A percentile compares a stretch with the other conserved stretches of the same genome.
phyloP scores from a whole-genome alignment of 768 basidiomycete species.

The Hysterangium stoloniferum region DNA sequence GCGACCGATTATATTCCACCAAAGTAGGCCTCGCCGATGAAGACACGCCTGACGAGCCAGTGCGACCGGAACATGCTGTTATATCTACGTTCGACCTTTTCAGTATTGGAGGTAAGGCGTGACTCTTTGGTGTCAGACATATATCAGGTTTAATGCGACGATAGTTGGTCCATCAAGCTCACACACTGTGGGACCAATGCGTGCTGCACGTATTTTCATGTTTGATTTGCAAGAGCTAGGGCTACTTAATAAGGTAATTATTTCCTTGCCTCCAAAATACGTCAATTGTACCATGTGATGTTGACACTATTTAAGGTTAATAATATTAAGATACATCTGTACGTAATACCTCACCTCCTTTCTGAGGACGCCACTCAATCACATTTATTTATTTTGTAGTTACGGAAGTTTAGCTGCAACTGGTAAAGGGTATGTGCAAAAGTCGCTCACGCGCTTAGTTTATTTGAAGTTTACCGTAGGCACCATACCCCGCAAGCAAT shows the following conservation, averaged over 20 bases:
- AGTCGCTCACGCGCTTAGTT: conserved; percentile 5
- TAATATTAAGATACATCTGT: conserved; percentile 82
- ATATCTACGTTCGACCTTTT: conserved; percentile 92
- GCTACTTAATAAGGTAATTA: conserved; percentile 58
- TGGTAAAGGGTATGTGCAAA: conserved; percentile 61
- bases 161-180: conserved; percentile 54
- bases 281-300: too few species aligned
- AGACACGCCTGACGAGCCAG: conserved; percentile 10
- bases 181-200: conserved; percentile 80
- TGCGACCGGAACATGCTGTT: conserved; percentile 71
- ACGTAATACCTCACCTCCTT: too few species aligned
- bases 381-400: conserved; percentile 29
- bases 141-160: not conserved
- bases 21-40: not conserved
- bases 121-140: conserved; percentile 12
- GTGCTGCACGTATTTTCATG: conserved; percentile 85
- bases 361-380: conserved; percentile 10
- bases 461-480: conserved; percentile 27
- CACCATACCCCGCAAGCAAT: conserved; percentile 87
- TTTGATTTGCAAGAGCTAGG: conserved; percentile 59
- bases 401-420: conserved; percentile 94
- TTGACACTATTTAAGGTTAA: conserved; percentile 41
- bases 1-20: not conserved
- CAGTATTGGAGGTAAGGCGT: conserved; percentile 69
- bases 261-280: not conserved